These are phyloP conservation scores for Saraca asoca DNA, from an alignment of 331 rosid genomes.

Conservation along the genomic window DNA sequence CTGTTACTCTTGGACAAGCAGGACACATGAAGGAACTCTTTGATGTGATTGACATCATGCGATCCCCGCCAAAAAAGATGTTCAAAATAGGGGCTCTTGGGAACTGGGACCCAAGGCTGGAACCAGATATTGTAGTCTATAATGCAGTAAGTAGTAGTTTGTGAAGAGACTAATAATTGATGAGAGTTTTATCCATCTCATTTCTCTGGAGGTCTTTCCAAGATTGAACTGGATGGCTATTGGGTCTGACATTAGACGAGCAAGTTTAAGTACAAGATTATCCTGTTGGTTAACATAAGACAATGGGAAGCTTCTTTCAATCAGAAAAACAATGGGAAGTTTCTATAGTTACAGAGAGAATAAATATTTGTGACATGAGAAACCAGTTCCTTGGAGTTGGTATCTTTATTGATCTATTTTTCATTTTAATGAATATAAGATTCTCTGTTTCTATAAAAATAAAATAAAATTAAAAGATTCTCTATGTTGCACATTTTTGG, in stretches of 20 bases:
- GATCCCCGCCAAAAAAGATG: constrained; percentile 75
- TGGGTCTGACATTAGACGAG: constrained; percentile 16
- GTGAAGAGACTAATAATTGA: constrained; percentile 16
- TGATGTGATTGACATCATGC: constrained; percentile 86
- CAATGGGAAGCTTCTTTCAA: background rate
- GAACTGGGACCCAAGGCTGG: constrained; percentile 88
- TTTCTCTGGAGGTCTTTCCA: constrained; percentile 25
- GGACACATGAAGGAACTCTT: constrained; percentile 91
- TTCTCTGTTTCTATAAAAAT: too few species aligned
- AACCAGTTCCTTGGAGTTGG: constrained; percentile 25
- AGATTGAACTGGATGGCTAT: constrained; percentile 27
- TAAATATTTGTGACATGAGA: constrained; percentile 4
- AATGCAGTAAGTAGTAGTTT: constrained; percentile 68
- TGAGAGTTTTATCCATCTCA: constrained; percentile 10
- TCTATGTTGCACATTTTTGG: background rate
- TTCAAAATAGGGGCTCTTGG: constrained; percentile 70
- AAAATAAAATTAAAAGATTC: too few species aligned
- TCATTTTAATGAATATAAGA: too few species aligned
- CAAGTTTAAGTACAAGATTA: constrained; percentile 19
- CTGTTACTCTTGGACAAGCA: constrained; percentile 94
- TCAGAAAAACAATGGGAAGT: background rate
- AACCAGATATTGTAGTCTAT: constrained; percentile 81
- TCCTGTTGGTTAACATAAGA: constrained; percentile 12
- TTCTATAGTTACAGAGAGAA: constrained; percentile 24
- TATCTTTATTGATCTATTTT: constrained; percentile 17